These are phyloP conservation scores for Meredithiella fracta DNA, from an alignment of 2,329 filamentous ascomycete species.

Conservation along the genomic window DNA sequence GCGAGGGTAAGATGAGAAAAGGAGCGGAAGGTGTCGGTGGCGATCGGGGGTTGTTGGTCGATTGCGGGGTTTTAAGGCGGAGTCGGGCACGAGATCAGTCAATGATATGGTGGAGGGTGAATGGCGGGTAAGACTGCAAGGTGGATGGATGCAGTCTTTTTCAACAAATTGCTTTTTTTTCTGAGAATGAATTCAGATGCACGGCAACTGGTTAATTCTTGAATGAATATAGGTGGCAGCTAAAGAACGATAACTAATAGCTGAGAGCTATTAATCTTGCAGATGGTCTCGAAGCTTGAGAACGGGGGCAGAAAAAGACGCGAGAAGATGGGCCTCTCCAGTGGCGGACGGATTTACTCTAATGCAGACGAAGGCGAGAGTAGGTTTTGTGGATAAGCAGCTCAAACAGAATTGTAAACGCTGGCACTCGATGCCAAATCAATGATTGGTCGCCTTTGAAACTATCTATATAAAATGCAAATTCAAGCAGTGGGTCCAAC, in stretches of 20 bases:
- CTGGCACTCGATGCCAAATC: too few species aligned
- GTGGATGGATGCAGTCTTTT: background rate
- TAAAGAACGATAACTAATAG: background rate
- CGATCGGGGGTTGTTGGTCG: background rate
- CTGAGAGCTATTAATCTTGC: too few species aligned
- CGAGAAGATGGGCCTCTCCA: too few species aligned
- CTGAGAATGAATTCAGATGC: too few species aligned
- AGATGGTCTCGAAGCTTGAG: background rate
- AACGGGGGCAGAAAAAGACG: background rate
- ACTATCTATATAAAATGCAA: too few species aligned
- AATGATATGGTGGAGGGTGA: background rate
- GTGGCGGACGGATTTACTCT: too few species aligned
- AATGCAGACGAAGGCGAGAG: too few species aligned
- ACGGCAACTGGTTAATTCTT: background rate
- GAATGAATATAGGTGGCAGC: background rate
- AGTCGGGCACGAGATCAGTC: background rate
- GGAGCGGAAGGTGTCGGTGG: background rate
- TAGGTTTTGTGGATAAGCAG: too few species aligned
- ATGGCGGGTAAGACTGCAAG: background rate
- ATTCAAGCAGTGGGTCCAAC: background rate
- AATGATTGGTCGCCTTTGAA: too few species aligned
- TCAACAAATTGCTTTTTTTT: background rate
- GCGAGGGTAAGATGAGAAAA: background rate
- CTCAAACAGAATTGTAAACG: too few species aligned
- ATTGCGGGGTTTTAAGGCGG: background rate